Base-by-base conservation (phyloP, 2,329 filamentous ascomycete species). In the Phoma herbarum region DNA sequence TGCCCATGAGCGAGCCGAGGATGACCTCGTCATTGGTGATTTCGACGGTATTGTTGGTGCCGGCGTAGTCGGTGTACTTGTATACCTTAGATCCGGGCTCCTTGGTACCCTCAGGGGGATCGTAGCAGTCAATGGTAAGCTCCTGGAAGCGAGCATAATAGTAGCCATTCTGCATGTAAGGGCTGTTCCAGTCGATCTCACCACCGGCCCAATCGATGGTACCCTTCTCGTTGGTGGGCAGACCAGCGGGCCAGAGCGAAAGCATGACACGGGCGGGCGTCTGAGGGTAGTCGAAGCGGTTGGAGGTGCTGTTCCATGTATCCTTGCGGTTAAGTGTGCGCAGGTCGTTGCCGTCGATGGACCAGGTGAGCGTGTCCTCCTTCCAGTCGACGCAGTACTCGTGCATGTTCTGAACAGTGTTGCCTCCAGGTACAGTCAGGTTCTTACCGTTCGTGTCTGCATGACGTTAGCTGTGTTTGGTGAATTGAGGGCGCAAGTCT, bases 341-440 rank as follows among this genome's bases (percentile, higher is more conserved):
- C 64, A 89, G 86, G 26, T 88, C 83, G 53, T 90, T 82, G 73
- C 92, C 94, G 74, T 99, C 93, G 47, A 99, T 85, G 59, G 86
- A 85, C 95, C 95, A 99, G 57, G 87, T 89, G 65, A 98, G 89
- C 64, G 85, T 79, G 64, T 98, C 94, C 12, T 92, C 91, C 2
- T 88, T 90, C 95, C 95, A 99, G 76, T 92, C 88, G 72, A 99
- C 90, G 75, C 94, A 92, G 80, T 98, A 99, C 37, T 90, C 90
- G 82, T 99, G 95, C 65, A 67, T 63, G 77, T 84, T 92, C 68
- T 93, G 87, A 54, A 90, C 93, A 3, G 92, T 93, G 78, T 96
- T 85, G 28, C 84, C 83, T 42, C 58, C 62, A 2, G 57, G 46
- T 23, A 83, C 79, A 2, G 85, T 85, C 46, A 93, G 86, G 76